phyloP scores from a whole-genome alignment of 768 basidiomycete species.

The Mycena belliarum region DNA sequence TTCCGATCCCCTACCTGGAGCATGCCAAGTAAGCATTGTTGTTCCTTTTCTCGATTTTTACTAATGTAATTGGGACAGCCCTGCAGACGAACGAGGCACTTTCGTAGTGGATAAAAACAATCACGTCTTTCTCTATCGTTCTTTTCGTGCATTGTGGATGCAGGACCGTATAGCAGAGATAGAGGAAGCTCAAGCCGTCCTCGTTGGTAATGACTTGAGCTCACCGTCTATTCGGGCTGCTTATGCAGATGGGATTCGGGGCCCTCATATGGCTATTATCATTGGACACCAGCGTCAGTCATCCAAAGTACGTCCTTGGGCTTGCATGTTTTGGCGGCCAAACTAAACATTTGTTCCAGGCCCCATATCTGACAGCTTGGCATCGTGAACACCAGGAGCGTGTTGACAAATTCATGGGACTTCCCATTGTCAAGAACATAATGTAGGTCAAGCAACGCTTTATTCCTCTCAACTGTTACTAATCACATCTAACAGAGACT shows the following conservation, averaged over 20 bases:
- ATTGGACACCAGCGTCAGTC: slow-evolving; percentile 8
- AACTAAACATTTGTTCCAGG: not conserved
- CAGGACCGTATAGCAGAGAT: not conserved
- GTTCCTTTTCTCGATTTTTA: no score
- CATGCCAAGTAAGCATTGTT: no score
- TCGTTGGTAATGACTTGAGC: not conserved
- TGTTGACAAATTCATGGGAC: not conserved
- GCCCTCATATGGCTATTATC: not conserved
- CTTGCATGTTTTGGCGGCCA: not conserved
- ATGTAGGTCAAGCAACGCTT: slow-evolving; percentile 1
- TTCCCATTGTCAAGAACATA: not conserved
- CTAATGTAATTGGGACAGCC: no score
- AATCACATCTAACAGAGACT: no score
- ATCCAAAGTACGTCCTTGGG: not conserved
- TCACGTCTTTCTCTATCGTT: no score
- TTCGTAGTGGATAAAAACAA: no score
- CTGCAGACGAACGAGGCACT: no score
- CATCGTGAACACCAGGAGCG: not conserved
- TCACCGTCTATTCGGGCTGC: not conserved
- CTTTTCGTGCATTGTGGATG: no score
- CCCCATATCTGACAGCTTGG: not conserved
- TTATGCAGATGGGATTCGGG: not conserved
- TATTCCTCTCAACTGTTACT: no score
- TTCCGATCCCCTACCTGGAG: no score
- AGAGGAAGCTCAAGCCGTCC: not conserved